Evolutionary conservation across 306 rosid species (phyloP).

Genomic region (Sophora flavescens): DNA sequence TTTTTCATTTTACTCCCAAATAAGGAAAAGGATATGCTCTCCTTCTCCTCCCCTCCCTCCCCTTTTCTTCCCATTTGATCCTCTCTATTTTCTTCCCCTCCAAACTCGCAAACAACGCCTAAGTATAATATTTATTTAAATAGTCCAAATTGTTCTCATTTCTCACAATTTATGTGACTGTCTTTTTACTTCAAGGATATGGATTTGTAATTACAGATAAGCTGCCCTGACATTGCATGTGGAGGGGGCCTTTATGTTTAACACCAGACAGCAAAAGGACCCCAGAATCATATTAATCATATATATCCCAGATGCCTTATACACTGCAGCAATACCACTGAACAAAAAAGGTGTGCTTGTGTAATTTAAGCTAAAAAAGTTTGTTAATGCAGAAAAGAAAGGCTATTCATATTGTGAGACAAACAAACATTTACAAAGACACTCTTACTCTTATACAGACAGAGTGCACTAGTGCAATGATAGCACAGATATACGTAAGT

Average conservation of each 20-base stretch:
- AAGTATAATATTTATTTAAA: too few relatives aligned
- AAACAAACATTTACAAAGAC: conserved; percentile 40
- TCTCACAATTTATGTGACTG: too few relatives aligned
- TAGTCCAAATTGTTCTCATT: too few relatives aligned
- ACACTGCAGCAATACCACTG: conserved; percentile 16
- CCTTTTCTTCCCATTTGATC: too few relatives aligned
- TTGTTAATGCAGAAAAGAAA: neutral
- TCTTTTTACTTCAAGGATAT: too few relatives aligned
- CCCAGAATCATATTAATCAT: conserved; percentile 4
- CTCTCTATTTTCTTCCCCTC: too few relatives aligned
- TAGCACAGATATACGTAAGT: conserved; percentile 13
- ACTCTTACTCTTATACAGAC: neutral
- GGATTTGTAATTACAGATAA: too few relatives aligned
- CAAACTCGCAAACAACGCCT: too few relatives aligned
- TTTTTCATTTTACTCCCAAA: too few relatives aligned
- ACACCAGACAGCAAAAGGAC: conserved; percentile 2
- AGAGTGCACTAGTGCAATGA: conserved; percentile 39
- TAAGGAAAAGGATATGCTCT: too few relatives aligned
- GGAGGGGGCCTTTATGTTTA: neutral
- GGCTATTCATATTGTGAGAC: conserved; percentile 18
- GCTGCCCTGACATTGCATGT: neutral
- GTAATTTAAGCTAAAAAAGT: conserved; percentile 44
- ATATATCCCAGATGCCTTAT: conserved; percentile 20
- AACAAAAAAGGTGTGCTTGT: conserved; percentile 25
- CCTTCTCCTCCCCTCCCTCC: too few relatives aligned